Base-by-base conservation (phyloP, 192 early-diverging fungal genomes). In the Glomus cerebriforme region DNA sequence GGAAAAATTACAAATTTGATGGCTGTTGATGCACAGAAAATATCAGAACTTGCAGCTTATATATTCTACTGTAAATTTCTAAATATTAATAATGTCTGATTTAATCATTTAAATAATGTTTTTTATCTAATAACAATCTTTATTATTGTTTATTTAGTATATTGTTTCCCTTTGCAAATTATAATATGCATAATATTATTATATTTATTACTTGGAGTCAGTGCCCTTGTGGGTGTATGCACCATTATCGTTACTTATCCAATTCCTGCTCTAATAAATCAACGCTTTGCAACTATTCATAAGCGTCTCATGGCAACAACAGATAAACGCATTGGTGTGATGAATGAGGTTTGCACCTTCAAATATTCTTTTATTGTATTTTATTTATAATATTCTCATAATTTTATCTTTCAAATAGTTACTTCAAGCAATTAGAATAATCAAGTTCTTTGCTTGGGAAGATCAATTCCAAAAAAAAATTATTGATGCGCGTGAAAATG, bases 361-460 rank as follows among this genome's bases (percentile, higher is more conserved):
- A 31, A 27, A 45, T 8, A 35, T 37, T 62, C 37, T 62, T 74
- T 37, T 74, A 59, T 74, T 32, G 26, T 6, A 29, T 31, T 27
- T 54, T 13, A 27, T 47, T n/a, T 31, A 49, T 49, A 43, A 45
- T 43, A 45, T 7, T 43, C 4, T 34, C n/a, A 58, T 34, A 49
- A 59, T 74, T 58, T 59, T 59, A 34, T 15, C 29, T 31, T 67
- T 65, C 59, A 59, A 29, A 77, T 45, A 77, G 75, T 54, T 77
- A n/a, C 85, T 97, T 62, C 87, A 92, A 79, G 96, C 95, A 49
- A 97, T 99, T 58, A 89, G 95, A 26, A 94, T 98, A 31, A 91
- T 99, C 73, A 99, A 99, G 82, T 90, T 98, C 74, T 95, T 95
- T 85, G 93, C 92, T 34, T 96, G 95, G 95, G 92, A 95, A 83